Percentiles rank a stretch among this genome's conserved stretches.
Conservation (phyloP, 2,329 filamentous ascomycete species). For the Trichophyton simii region DNA sequence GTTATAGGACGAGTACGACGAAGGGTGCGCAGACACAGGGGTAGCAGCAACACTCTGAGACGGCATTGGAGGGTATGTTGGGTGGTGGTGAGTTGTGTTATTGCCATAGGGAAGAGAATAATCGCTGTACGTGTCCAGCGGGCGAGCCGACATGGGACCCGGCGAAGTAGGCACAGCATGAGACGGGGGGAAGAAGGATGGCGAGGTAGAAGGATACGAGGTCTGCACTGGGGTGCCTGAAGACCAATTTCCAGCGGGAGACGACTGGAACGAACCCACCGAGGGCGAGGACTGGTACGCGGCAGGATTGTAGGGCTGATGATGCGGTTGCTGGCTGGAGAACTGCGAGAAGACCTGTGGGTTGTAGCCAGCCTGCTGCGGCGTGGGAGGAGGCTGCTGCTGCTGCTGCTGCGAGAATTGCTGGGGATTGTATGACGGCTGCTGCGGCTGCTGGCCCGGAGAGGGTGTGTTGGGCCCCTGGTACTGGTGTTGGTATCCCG, state of each 20-base stretch:
- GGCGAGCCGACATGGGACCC: conserved; percentile 26
- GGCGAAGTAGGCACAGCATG: conserved; percentile 19
- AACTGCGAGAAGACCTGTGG: conserved; percentile 47
- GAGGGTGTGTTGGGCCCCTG: conserved; percentile 27
- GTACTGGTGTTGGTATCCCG: conserved; percentile 42
- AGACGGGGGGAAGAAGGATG: conserved; percentile 7
- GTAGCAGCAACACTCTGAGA: conserved; percentile 14
- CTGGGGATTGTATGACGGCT: conserved; percentile 49
- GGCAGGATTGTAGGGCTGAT: conserved; percentile 36
- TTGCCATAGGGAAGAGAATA: conserved; percentile 23
- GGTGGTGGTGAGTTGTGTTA: conserved; percentile 17
- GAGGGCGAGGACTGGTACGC: conserved; percentile 31
- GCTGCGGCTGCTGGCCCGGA: conserved; percentile 30
- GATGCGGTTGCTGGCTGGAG: conserved; percentile 18
- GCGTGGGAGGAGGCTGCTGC: conserved; percentile 29
- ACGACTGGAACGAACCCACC: conserved; percentile 19
- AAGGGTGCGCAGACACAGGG: conserved; percentile 4
- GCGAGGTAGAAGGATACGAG: conserved; percentile 20
- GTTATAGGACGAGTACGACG: conserved; percentile 8
- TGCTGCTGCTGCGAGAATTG: conserved; percentile 37
- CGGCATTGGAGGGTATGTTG: conserved; percentile 17
- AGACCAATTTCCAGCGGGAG: conserved; percentile 25
- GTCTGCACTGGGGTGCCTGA: conserved; percentile 22
- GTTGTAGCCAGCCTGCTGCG: conserved; percentile 51
- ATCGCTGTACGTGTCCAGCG: conserved; percentile 27